Evolutionary conservation across 257 asterid species (phyloP).

Genomic region (Solanum clarkiae): DNA sequence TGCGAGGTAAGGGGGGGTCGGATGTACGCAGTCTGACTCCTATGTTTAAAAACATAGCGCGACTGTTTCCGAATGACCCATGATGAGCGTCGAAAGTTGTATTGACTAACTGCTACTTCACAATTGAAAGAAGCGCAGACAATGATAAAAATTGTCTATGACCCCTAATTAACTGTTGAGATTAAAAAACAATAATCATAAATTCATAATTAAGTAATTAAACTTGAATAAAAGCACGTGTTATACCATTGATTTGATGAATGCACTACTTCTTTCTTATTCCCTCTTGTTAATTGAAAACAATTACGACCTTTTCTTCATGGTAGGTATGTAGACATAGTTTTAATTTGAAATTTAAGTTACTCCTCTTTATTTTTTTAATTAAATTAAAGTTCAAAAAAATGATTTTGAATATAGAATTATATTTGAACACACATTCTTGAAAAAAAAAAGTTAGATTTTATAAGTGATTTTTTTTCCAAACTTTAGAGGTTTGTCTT

Average conservation of each 20-base stretch:
- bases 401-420: background rate
- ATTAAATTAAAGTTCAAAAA: background rate
- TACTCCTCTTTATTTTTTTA: background rate
- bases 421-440: background rate
- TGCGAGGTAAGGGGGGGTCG: too few relatives aligned
- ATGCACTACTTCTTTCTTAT: background rate
- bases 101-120: too few relatives aligned
- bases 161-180: background rate
- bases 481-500: background rate
- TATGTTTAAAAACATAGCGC: too few relatives aligned
- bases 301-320: background rate
- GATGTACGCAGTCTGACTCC: too few relatives aligned
- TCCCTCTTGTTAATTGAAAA: background rate
- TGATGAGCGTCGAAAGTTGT: too few relatives aligned
- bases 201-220: background rate
- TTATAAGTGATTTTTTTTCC: background rate
- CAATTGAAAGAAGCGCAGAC: too few relatives aligned
- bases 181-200: background rate
- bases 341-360: background rate
- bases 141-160: too few relatives aligned
- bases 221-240: background rate
- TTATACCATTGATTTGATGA: background rate
- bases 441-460: background rate
- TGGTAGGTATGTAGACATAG: background rate
- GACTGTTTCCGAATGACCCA: too few relatives aligned